A percentile compares a stretch with the other conserved stretches of the same genome.
phyloP scores from a whole-genome alignment of 345 rosid genomes.

The Eucalyptus polybractea region DNA sequence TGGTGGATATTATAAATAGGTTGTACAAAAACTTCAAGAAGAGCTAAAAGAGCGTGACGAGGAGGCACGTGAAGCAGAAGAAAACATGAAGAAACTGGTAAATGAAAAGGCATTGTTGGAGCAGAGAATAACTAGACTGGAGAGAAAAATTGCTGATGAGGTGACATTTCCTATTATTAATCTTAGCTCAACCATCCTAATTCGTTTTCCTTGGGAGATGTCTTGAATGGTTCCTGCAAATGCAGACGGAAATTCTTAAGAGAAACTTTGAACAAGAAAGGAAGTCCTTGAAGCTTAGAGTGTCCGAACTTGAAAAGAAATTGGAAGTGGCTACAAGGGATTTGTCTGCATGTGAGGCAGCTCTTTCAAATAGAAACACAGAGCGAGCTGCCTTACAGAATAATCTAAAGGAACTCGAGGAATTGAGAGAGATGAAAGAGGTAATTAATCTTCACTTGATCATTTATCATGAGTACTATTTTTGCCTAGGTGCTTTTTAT shows the following conservation, averaged over 20 bases:
- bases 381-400: conserved; percentile 47
- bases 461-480: neutral
- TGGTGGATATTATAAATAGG: conserved; percentile 18
- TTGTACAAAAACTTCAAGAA: conserved; percentile 39
- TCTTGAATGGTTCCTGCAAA: neutral
- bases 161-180: conserved; percentile 9
- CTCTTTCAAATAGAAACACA: conserved; percentile 31
- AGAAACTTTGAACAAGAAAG: conserved; percentile 59
- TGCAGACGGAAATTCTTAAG: conserved; percentile 42
- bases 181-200: neutral
- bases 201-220: neutral
- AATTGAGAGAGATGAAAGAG: conserved; percentile 94
- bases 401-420: conserved; percentile 79
- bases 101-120: conserved; percentile 52
- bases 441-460: conserved; percentile 8
- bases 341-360: conserved; percentile 37
- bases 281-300: conserved; percentile 40
- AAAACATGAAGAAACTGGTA: conserved; percentile 27
- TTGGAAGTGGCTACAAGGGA: conserved; percentile 39
- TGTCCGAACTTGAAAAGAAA: conserved; percentile 59
- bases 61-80: conserved; percentile 43
- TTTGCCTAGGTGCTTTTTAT: neutral
- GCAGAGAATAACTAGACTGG: conserved; percentile 44
- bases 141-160: conserved; percentile 67
- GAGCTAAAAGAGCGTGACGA: conserved; percentile 52